Conservation (phyloP, 441 rosid genomes). For the Erysimum cheiri region DNA sequence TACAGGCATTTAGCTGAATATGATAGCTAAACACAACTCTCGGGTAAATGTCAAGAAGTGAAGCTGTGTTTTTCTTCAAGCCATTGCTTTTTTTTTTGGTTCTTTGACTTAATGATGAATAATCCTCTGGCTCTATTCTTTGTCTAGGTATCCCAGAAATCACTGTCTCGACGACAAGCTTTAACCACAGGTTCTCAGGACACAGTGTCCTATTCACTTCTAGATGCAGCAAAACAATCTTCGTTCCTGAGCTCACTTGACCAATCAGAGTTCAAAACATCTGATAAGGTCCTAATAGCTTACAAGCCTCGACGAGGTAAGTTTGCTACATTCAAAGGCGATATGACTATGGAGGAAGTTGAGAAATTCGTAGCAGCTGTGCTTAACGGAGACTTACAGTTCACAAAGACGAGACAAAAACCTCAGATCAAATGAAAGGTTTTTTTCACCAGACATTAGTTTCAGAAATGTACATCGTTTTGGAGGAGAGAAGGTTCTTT, state of each 20-base stretch:
- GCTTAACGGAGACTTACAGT: conserved; percentile 73
- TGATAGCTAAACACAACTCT: not conserved
- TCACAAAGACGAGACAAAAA: conserved; percentile 60
- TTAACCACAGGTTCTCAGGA: conserved; percentile 50
- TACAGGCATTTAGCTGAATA: not conserved
- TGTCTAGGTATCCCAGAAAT: conserved; percentile 76
- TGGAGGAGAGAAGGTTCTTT: not conserved
- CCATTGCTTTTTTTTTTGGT: not conserved
- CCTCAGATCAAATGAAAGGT: conserved; percentile 59
- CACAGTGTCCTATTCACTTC: conserved; percentile 62
- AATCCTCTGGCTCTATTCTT: conserved; percentile 27
- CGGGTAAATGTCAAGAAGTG: not conserved
- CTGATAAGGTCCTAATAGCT: conserved; percentile 63
- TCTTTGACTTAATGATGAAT: conserved; percentile 15
- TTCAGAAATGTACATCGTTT: conserved; percentile 36
- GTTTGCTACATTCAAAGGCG: conserved; percentile 56
- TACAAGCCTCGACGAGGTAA: conserved; percentile 78
- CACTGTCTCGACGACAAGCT: conserved; percentile 67
- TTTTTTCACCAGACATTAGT: conserved; percentile 14
- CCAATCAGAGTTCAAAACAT: conserved; percentile 61
- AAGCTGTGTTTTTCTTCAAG: not conserved
- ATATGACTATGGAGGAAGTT: conserved; percentile 58
- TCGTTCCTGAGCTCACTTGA: conserved; percentile 70
- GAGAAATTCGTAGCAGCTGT: conserved; percentile 75
- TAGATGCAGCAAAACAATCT: conserved; percentile 72